Base-by-base conservation (phyloP, 1,139 yeast genomes). In the Lodderomyces elongisporus region DNA sequence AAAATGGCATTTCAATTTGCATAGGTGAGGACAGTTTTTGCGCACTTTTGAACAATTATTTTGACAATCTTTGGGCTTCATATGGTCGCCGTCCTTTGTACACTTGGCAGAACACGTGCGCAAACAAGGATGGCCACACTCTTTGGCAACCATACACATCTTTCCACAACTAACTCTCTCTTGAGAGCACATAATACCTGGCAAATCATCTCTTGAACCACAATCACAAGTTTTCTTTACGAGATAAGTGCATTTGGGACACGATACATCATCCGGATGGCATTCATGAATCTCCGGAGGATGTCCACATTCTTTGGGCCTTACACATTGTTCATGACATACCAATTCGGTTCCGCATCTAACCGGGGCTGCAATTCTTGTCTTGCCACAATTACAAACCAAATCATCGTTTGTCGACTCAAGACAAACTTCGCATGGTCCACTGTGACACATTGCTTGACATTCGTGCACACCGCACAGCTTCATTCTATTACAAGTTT, bases 361-460 rank as follows among this genome's bases (percentile, higher is more conserved):
- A 8, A 87, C 88, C 0, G 97, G 97, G 0, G 96, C 96, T 33
- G 72, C 72, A 7, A 87, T 64, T 3, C 81, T 68, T 0, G 96
- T 88, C 39, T 73, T 69, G 1, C 96, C 96, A 63, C 97, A 88
- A 36, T 83, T 72, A 52, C 97, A 88, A 2, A 79, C 70, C 46
- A 85, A 62, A 52, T 88, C 96, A 20, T 85, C 91, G 33, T 79
- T 77, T 9, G 87, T 73, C 4, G 95, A 83, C 48, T 87, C 95
- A 33, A 85, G 56, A 53, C 97, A 88, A 7, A 89, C 82, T 2
- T 79, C 78, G 58, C 96, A 88, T 1, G 85, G 74, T 0, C 96
- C 96, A 10, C 76, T 63, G 53, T 88, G 96, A 48, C 96, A 88
- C 21, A 81, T 70, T 43, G 81, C 76, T 28, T 71, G 72, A 56